Percentiles rank a stretch among this genome's conserved stretches.
These are phyloP conservation scores for Eucalyptus paniculata DNA, from an alignment of 345 rosid species.

Conservation along the genomic window DNA sequence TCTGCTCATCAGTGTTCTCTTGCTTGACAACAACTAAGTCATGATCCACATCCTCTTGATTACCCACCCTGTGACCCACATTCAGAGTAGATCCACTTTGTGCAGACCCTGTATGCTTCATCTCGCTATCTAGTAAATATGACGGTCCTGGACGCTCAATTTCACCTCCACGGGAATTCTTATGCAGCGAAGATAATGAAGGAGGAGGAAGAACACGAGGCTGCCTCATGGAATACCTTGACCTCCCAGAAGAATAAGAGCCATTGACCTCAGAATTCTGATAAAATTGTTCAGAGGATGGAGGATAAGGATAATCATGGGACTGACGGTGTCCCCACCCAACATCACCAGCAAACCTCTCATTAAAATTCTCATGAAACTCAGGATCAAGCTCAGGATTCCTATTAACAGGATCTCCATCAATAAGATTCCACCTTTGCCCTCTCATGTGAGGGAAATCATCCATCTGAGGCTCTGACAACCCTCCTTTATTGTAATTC, in stretches of 20 bases:
- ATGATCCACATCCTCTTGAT: constrained; percentile 26
- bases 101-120: constrained; percentile 22
- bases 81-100: constrained; percentile 30
- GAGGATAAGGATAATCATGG: constrained; percentile 35
- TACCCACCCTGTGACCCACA: constrained; percentile 28
- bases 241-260: constrained; percentile 63
- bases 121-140: constrained; percentile 25
- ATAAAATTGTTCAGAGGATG: constrained; percentile 43
- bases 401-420: constrained; percentile 51
- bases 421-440: constrained; percentile 69
- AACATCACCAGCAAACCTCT: constrained; percentile 54
- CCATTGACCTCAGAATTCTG: constrained; percentile 61
- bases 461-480: constrained; percentile 44
- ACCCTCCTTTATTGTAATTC: constrained; percentile 40
- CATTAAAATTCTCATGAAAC: constrained; percentile 50
- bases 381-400: constrained; percentile 55
- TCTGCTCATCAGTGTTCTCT: constrained; percentile 14
- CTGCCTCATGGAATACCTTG: constrained; percentile 72
- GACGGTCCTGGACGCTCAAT: constrained; percentile 48
- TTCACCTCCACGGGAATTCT: constrained; percentile 36
- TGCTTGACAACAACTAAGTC: neutral
- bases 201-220: constrained; percentile 96
- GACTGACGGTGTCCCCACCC: constrained; percentile 57
- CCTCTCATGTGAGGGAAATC: constrained; percentile 24
- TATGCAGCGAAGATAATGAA: constrained; percentile 47